Conservation (phyloP, 1,139 yeast genomes). For the Zygosaccharomyces sapae region DNA sequence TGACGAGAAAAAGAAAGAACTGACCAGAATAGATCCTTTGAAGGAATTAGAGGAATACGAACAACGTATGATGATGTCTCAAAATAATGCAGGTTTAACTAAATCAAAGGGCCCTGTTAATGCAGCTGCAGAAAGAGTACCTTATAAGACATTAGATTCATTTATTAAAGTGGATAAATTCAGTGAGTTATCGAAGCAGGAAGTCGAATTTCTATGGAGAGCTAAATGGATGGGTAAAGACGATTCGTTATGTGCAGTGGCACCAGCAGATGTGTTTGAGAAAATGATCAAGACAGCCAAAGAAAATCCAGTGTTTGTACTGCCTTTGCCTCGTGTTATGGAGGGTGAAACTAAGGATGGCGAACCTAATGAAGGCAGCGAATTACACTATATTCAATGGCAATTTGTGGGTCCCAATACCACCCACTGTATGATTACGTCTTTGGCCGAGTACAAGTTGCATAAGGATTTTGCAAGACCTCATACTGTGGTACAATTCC, state of each 20-base stretch:
- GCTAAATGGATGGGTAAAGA: slow-evolving; percentile 70
- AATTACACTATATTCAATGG: slow-evolving; percentile 94
- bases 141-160: slow-evolving; percentile 68
- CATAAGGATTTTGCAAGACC: slow-evolving; percentile 93
- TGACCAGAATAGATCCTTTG: slow-evolving; percentile 65
- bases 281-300: slow-evolving; percentile 64
- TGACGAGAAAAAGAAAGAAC: slow-evolving; percentile 50
- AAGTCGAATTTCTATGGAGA: slow-evolving; percentile 83
- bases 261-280: slow-evolving; percentile 54
- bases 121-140: slow-evolving; percentile 44
- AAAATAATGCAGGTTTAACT: slow-evolving; percentile 28
- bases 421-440: slow-evolving; percentile 84
- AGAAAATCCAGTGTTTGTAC: slow-evolving; percentile 67
- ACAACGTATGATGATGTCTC: slow-evolving; percentile 36
- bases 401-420: slow-evolving; percentile 80
- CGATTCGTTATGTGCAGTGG: slow-evolving; percentile 59
- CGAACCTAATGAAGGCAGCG: slow-evolving; percentile 44
- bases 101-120: slow-evolving; percentile 46
- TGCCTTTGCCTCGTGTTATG: slow-evolving; percentile 58
- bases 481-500: slow-evolving; percentile 87
- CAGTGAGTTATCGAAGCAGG: slow-evolving; percentile 51
- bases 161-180: slow-evolving; percentile 69
- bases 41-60: slow-evolving; percentile 61
- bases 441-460: slow-evolving; percentile 86
- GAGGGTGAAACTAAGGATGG: slow-evolving; percentile 15